Base-by-base conservation (phyloP, 805 yeast species). In the Wickerhamiella azyma region DNA sequence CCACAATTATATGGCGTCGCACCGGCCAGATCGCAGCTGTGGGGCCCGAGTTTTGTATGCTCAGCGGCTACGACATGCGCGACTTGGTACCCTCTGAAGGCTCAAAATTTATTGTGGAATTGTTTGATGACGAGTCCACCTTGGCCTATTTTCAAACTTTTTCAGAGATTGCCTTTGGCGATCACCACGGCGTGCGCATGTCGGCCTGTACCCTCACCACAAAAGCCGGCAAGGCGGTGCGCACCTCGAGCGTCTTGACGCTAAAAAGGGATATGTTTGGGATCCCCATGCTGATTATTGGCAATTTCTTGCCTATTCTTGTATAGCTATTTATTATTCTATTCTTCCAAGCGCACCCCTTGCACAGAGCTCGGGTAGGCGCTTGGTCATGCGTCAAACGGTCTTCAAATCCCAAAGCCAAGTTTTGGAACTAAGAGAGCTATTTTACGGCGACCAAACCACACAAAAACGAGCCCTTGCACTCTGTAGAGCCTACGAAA, bases 11-110 rank as follows among this genome's bases (percentile, higher is more conserved):
- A 3, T 89, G 97, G 97, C 69, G 98, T 53, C 71, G 97, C 45
- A 86, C 96, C 1, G 95, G 96, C 8, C 95, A 89, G 61, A 82
- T 89, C 10, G 92, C 95, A 0, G 89, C 88, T 50, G 94, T 88
- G 2, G 94, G 94, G n/a, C 83, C 83, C 53, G 97, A 89, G 62
- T 89, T 89, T 60, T 80, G 92, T 54, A 75, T 84, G 14, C 66
- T 89, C 16, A 85, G 96, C 0, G 96, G 97, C 1, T 89, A 96
- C 96, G 66, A 78, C 6, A 72, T 74, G 54, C 81, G 77, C 28
- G 80, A 79, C 49, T 63, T 89, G 26, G 62, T 86, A 45, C 41
- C 49, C 28, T 9, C 71, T 30, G 78, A 78, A 53, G 79, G 83
- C 6, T n/a, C 28, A 16, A 53, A 47, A 36, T 60, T 61, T 47